phyloP scores from a whole-genome alignment of 106 monocot genomes.

The Hemerocallis citrina region DNA sequence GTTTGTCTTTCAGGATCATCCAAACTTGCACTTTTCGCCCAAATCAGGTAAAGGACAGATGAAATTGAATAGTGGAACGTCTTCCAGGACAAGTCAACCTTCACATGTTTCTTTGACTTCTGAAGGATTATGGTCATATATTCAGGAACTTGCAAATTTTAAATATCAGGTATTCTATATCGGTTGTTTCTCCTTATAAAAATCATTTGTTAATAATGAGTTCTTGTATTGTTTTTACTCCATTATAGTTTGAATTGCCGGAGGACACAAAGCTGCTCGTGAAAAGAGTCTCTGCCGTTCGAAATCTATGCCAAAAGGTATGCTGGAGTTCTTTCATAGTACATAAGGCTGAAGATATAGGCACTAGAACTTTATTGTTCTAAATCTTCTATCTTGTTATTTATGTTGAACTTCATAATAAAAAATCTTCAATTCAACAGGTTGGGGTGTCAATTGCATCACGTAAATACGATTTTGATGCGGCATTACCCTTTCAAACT shows the following conservation, averaged over 20 bases:
- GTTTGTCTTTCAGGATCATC: conserved; percentile 33
- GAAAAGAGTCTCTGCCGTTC: conserved; percentile 57
- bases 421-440: too few species aligned
- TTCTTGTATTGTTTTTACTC: conserved; percentile 2
- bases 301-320: conserved; percentile 97
- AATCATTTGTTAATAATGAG: not conserved
- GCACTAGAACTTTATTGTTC: too few species aligned
- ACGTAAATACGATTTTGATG: conserved; percentile 73
- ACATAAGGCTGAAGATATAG: not conserved
- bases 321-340: not conserved
- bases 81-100: conserved; percentile 26
- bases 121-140: conserved; percentile 62
- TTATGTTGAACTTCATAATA: not conserved
- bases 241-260: conserved; percentile 70
- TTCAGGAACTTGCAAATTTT: conserved; percentile 69
- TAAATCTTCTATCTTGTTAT: too few species aligned
- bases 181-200: not conserved
- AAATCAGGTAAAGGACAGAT: conserved; percentile 33
- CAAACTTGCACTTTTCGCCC: conserved; percentile 17
- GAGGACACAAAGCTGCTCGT: conserved; percentile 53
- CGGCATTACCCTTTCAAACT: conserved; percentile 56
- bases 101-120: conserved; percentile 47
- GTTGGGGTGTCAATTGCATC: conserved; percentile 80
- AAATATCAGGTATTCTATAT: conserved; percentile 75
- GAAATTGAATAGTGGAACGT: conserved; percentile 25